Conservation (phyloP, 2,329 filamentous ascomycete species). For the Ceratocystis diversiconidia region DNA sequence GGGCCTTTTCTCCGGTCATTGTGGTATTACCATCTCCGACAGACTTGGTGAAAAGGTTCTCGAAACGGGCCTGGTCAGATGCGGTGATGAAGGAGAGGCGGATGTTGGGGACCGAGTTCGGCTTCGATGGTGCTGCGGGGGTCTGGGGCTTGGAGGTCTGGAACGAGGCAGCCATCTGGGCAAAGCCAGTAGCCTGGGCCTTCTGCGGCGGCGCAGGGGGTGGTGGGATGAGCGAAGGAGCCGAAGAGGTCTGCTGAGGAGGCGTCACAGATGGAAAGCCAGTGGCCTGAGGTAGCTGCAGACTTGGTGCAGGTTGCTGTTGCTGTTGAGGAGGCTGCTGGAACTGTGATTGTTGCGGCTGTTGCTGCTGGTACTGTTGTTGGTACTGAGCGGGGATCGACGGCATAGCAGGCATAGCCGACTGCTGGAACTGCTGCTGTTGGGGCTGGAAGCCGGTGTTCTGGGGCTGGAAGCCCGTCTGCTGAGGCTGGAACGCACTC, state of each 20-base stretch:
- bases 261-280: slow-evolving; percentile 35
- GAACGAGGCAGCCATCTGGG: slow-evolving; percentile 53
- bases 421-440: slow-evolving; percentile 46
- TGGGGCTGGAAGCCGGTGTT: slow-evolving; percentile 11
- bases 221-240: slow-evolving; percentile 27
- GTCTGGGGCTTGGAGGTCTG: slow-evolving; percentile 35
- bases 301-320: slow-evolving; percentile 29
- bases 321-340: slow-evolving; percentile 28
- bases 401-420: slow-evolving; percentile 43
- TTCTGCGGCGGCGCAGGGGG: slow-evolving; percentile 47
- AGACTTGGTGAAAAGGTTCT: slow-evolving; percentile 92
- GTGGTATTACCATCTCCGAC: slow-evolving; percentile 72
- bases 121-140: slow-evolving; percentile 35
- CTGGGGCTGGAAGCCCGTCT: slow-evolving; percentile 16
- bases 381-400: slow-evolving; percentile 45
- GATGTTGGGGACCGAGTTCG: slow-evolving; percentile 80
- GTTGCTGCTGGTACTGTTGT: slow-evolving; percentile 41
- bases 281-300: slow-evolving; percentile 31
- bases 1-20: slow-evolving; percentile 83
- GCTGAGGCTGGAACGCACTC: slow-evolving; percentile 16
- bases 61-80: slow-evolving; percentile 89
- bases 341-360: slow-evolving; percentile 32
- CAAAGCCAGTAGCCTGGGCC: slow-evolving; percentile 51
- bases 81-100: slow-evolving; percentile 91
- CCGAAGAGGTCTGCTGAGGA: slow-evolving; percentile 35